A percentile compares a stretch with the other conserved stretches of the same genome.
phyloP scores from a whole-genome alignment of 495 filamentous ascomycete genomes.

The Aspergillus affinis region DNA sequence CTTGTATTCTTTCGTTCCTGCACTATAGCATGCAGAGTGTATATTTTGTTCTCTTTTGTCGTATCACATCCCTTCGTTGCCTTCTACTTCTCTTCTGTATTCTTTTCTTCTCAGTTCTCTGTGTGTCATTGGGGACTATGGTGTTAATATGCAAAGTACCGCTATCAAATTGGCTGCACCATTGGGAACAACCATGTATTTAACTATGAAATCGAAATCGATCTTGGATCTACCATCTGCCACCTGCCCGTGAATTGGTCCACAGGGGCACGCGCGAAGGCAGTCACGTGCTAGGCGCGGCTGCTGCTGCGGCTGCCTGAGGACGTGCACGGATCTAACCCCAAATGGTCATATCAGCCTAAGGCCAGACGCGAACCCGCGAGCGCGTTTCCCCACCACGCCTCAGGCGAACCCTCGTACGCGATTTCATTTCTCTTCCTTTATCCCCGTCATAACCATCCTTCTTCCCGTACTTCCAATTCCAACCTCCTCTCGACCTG shows the following conservation, averaged over 20 bases:
- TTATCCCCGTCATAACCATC: slow-evolving; percentile 25
- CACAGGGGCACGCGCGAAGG: not conserved
- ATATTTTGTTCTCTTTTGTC: slow-evolving; percentile 4
- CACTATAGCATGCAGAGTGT: slow-evolving; percentile 12
- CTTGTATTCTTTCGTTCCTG: slow-evolving; percentile 12
- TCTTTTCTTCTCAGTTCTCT: slow-evolving; percentile 9
- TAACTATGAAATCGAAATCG: not conserved
- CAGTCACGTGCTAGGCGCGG: not conserved
- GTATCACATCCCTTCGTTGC: slow-evolving; percentile 6
- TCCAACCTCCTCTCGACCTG: not conserved
- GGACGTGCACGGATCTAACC: slow-evolving; percentile 22
- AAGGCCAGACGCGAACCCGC: slow-evolving; percentile 29
- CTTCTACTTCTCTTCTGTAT: slow-evolving; percentile 2
- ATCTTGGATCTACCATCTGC: not conserved
- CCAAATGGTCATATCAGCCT: slow-evolving; percentile 39
- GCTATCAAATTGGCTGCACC: not conserved
- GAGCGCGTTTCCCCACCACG: slow-evolving; percentile 36
- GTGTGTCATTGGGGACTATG: slow-evolving; percentile 12
- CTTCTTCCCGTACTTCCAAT: slow-evolving; percentile 16
- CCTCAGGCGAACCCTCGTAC: slow-evolving; percentile 26
- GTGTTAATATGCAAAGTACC: not conserved
- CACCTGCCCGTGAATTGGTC: not conserved
- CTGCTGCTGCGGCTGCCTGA: not conserved
- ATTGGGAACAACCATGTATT: not conserved
- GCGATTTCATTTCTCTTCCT: slow-evolving; percentile 31